Evolutionary conservation across 305 asterid species (phyloP).

Genomic region (Stenogyne calaminthoides): DNA sequence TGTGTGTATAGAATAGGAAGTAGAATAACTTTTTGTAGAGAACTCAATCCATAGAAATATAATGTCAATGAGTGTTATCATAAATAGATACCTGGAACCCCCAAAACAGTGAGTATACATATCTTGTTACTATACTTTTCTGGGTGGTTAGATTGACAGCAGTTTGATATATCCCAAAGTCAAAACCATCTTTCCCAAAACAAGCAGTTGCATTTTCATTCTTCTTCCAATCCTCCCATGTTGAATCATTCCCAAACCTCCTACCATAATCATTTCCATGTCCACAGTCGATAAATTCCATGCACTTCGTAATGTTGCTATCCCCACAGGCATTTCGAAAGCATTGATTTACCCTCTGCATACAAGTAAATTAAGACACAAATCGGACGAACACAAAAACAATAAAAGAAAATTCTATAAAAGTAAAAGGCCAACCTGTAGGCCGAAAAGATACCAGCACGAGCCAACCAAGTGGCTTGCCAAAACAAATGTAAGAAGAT

Average conservation of each 20-base stretch:
- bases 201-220: constrained; percentile 59
- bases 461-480: constrained; percentile 87
- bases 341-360: constrained; percentile 87
- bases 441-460: constrained; percentile 86
- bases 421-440: constrained; percentile 57
- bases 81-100: constrained; percentile 79
- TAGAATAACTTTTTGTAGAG: neutral
- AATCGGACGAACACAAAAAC: neutral
- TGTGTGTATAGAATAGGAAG: neutral
- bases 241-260: constrained; percentile 23
- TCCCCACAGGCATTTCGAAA: constrained; percentile 66
- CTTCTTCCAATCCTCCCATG: constrained; percentile 55
- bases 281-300: constrained; percentile 77
- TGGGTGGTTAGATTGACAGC: constrained; percentile 68
- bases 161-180: constrained; percentile 65
- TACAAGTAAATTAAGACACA: constrained; percentile 22
- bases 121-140: constrained; percentile 49
- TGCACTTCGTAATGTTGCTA: constrained; percentile 37
- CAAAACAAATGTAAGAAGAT: constrained; percentile 69
- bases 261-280: constrained; percentile 39
- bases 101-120: constrained; percentile 81
- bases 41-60: neutral
- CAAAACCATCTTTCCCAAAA: constrained; percentile 51
- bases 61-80: neutral
- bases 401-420: neutral